Base-by-base conservation (phyloP, 2,329 filamentous ascomycete species). In the Aphanoascus verrucosus region DNA sequence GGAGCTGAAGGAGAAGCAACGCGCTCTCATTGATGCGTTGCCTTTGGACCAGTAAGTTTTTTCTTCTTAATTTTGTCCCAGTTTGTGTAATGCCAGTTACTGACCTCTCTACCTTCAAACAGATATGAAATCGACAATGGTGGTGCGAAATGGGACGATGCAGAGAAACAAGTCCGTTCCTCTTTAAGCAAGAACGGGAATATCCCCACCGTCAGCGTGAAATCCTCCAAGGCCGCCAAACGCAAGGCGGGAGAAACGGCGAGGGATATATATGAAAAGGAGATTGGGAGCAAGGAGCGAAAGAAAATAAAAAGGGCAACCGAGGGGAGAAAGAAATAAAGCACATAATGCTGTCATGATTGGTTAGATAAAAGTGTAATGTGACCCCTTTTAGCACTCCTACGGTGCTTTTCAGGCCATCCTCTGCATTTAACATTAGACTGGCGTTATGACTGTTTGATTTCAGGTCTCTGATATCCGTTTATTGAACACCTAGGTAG, bases 1-100 rank as follows among this genome's bases (percentile, higher is more conserved):
- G 46, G 82, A 81, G 55, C 73, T 94, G 63, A 81, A 80, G 60
- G 83, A 86, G 68, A 87, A 91, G 71, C 88, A 94, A 69, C 82
- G 85, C 62, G 86, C 88, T 60, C 75, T 97, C 59, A 95, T 97
- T 63, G 87, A 96, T 73, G 85, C 89, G 58, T 74, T 97, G 57
- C 90, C 91, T 43, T 76, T 97, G 50, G 88, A 95, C 63, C 84
- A 86, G 81, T 91, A 77, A 79, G 84, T 72, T 54, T 28, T 49
- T 12, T 8, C 20, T 19, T 35, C 11, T 41, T 20, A 23, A 35
- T 40, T n/a, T 43, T 31, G 19, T 35, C 14, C 37, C 20, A n/a
- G 4, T 5, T 15, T 45, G 2, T 47, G 19, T 47, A 11, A 9
- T 9, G 59, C 62, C 58, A 65, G 63, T 37, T 49, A 4, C 12